These are phyloP conservation scores for Fusarium sp. DNA, from an alignment of 2,329 filamentous ascomycete species.

Conservation along the genomic window DNA sequence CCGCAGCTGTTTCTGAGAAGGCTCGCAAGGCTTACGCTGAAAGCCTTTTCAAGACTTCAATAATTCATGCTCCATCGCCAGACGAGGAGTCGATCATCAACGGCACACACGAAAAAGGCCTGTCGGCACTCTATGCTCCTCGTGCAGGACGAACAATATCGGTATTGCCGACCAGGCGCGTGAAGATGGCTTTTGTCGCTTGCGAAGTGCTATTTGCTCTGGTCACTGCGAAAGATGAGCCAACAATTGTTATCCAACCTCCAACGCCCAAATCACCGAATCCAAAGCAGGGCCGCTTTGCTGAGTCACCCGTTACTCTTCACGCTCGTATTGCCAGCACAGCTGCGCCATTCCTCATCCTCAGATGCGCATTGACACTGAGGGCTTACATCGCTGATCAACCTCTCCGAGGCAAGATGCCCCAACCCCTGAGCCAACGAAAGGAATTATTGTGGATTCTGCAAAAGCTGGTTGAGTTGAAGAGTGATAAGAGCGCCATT, in stretches of 20 bases:
- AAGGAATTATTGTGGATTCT: slow-evolving; percentile 82
- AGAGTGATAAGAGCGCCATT: slow-evolving; percentile 77
- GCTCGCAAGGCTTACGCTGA: slow-evolving; percentile 77
- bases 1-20: slow-evolving; percentile 71
- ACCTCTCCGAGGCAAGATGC: slow-evolving; percentile 87
- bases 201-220: slow-evolving; percentile 82
- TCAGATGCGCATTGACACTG: slow-evolving; percentile 84
- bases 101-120: slow-evolving; percentile 60
- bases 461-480: slow-evolving; percentile 71
- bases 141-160: slow-evolving; percentile 80
- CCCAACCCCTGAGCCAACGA: slow-evolving; percentile 84
- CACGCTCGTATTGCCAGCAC: slow-evolving; percentile 76
- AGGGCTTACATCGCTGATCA: slow-evolving; percentile 91
- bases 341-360: slow-evolving; percentile 82
- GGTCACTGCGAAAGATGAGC: slow-evolving; percentile 60
- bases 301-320: slow-evolving; percentile 47
- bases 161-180: slow-evolving; percentile 71
- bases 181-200: slow-evolving; percentile 82
- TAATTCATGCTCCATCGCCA: slow-evolving; percentile 75
- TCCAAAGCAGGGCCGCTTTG: slow-evolving; percentile 37
- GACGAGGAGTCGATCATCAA: slow-evolving; percentile 67
- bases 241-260: slow-evolving; percentile 53
- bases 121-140: slow-evolving; percentile 69
- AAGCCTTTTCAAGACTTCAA: slow-evolving; percentile 82
- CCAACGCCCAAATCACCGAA: slow-evolving; percentile 58